phyloP scores from a whole-genome alignment of 441 rosid species.

The Syzygium malaccense region DNA sequence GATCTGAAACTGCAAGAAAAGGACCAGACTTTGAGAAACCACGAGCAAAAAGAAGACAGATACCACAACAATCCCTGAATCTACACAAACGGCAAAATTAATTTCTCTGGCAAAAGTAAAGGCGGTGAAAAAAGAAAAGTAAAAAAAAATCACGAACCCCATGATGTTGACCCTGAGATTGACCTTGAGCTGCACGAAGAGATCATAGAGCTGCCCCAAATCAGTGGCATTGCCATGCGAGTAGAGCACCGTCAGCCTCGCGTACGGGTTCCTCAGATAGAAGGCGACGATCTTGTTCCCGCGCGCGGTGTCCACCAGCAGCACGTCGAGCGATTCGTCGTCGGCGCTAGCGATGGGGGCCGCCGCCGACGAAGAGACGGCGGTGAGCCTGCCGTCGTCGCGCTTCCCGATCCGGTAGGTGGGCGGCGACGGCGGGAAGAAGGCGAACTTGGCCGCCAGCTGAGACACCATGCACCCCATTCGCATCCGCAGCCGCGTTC shows the following conservation, averaged over 20 bases:
- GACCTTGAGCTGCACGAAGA: constrained; percentile 93
- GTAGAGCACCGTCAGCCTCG: constrained; percentile 84
- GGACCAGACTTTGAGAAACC: neutral
- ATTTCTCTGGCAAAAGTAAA: neutral
- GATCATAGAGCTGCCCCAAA: constrained; percentile 97
- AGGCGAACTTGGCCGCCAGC: constrained; percentile 96
- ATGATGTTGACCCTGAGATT: constrained; percentile 94
- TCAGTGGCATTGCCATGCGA: constrained; percentile 99
- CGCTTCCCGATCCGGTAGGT: constrained; percentile 72
- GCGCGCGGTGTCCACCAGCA: constrained; percentile 55
- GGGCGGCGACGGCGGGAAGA: constrained; percentile 96
- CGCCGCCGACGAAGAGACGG: constrained; percentile 47
- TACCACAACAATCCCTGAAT: neutral
- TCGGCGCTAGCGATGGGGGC: constrained; percentile 57
- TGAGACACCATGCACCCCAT: constrained; percentile 97
- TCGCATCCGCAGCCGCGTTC: constrained; percentile 11
- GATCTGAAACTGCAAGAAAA: neutral
- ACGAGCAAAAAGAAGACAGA: neutral
- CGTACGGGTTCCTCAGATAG: constrained; percentile 73
- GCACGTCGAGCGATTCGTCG: constrained; percentile 69
- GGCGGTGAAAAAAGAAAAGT: neutral
- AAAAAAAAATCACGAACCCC: constrained; percentile 42
- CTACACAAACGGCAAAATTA: neutral
- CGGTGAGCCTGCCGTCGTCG: constrained; percentile 65
- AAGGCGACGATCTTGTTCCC: constrained; percentile 91